These are phyloP conservation scores for Aspergillus jensenii DNA, from an alignment of 2,329 filamentous ascomycete species.

Conservation along the genomic window DNA sequence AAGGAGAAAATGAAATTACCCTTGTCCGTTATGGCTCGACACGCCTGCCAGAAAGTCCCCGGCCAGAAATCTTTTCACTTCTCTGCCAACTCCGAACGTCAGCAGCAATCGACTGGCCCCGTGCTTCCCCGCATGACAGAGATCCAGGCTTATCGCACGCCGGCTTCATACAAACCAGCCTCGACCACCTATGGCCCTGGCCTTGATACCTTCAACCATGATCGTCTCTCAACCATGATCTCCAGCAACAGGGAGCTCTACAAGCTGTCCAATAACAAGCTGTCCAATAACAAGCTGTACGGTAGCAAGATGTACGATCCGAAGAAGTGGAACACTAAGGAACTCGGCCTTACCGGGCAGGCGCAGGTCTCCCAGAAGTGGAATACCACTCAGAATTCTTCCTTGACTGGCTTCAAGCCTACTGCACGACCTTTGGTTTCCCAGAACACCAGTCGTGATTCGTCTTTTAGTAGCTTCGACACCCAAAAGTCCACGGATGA, in stretches of 20 bases:
- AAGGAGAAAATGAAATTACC: not conserved
- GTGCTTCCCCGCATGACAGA: not conserved
- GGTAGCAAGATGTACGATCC: not conserved
- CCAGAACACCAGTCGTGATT: conserved; percentile 10
- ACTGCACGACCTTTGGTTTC: not conserved
- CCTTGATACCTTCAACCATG: not conserved
- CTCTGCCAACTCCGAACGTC: conserved; percentile 9
- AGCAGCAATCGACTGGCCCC: not conserved
- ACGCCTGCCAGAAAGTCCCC: conserved; percentile 4
- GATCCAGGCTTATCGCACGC: not conserved
- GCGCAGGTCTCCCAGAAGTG: not conserved
- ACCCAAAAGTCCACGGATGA: conserved; percentile 10
- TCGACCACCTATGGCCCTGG: not conserved
- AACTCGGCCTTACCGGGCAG: not conserved
- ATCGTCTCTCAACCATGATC: not conserved
- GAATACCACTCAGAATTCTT: not conserved
- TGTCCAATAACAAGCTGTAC: not conserved
- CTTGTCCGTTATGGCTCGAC: not conserved
- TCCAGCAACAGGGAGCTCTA: not conserved
- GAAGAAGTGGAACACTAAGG: not conserved
- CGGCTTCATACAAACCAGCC: not conserved
- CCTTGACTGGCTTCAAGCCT: not conserved
- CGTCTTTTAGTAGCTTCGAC: conserved; percentile 11
- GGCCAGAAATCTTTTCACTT: conserved; percentile 2
- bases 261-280: not conserved